Conservation (phyloP, 192 early-diverging fungal genomes). For the Podila clonocystis region DNA sequence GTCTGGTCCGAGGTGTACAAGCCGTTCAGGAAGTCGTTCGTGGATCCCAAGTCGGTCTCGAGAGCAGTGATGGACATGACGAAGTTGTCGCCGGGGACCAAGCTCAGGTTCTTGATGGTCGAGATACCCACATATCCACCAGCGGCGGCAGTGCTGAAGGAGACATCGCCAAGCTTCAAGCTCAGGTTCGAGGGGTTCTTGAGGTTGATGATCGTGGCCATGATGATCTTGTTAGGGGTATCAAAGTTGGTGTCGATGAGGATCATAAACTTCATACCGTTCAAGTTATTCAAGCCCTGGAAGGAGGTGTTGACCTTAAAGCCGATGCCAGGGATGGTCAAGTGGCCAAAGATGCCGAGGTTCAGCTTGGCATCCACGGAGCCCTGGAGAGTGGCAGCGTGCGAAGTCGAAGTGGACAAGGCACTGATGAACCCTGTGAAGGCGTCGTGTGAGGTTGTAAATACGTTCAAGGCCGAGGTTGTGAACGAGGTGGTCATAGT, state of each 20-base stretch:
- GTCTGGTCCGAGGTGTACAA: neutral
- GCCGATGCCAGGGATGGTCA: conserved; percentile 35
- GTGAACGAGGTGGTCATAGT: conserved; percentile 25
- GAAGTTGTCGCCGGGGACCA: conserved; percentile 32
- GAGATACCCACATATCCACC: conserved; percentile 24
- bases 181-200: conserved; percentile 29
- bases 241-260: conserved; percentile 10
- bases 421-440: conserved; percentile 27
- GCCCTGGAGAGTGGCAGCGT: conserved; percentile 27
- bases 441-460: conserved; percentile 18
- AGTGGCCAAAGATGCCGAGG: conserved; percentile 34
- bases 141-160: conserved; percentile 12
- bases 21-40: conserved; percentile 3
- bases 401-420: conserved; percentile 11
- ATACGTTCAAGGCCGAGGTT: conserved; percentile 28
- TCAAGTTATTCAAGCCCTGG: conserved; percentile 25
- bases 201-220: conserved; percentile 28
- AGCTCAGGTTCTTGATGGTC: conserved; percentile 14
- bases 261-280: conserved; percentile 22
- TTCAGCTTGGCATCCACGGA: conserved; percentile 41
- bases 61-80: conserved; percentile 15
- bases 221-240: conserved; percentile 1
- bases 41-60: conserved; percentile 3
- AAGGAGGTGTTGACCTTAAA: conserved; percentile 25
- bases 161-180: conserved; percentile 22